Percentiles rank a stretch among this genome's conserved stretches.
phyloP scores from a whole-genome alignment of 257 asterid species.

The Solanum megistacrolobum region DNA sequence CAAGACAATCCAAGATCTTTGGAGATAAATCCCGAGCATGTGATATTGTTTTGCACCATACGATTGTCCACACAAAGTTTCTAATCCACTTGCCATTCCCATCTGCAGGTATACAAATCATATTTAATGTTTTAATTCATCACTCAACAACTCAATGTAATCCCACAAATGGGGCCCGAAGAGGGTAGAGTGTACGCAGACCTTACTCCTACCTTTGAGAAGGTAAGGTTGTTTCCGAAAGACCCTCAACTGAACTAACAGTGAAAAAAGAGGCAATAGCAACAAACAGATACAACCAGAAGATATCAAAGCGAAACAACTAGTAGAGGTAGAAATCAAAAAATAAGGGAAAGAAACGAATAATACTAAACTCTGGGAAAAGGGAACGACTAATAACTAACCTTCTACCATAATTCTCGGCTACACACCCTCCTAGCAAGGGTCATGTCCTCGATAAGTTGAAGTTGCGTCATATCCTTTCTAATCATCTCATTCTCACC shows the following conservation, averaged over 20 bases:
- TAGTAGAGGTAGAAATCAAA: not conserved
- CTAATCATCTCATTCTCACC: not conserved
- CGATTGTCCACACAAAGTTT: constrained; percentile 81
- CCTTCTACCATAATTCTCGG: not conserved
- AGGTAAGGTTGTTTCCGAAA: not conserved
- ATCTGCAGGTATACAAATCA: constrained; percentile 26
- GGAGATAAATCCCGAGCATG: constrained; percentile 79
- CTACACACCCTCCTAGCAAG: not conserved
- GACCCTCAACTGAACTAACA: not conserved
- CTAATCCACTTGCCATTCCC: constrained; percentile 75
- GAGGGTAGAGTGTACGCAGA: not conserved
- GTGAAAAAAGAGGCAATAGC: not conserved
- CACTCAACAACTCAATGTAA: not conserved
- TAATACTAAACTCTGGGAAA: not conserved
- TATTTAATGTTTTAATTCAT: not conserved
- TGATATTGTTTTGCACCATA: constrained; percentile 67
- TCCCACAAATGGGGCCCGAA: not conserved
- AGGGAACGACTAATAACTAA: rapidly evolving
- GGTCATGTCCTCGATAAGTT: not conserved
- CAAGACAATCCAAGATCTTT: constrained; percentile 65
- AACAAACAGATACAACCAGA: not conserved
- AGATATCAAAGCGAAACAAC: not conserved
- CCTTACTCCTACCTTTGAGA: not conserved
- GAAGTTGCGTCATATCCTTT: not conserved
- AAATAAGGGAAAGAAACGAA: not conserved